Evolutionary conservation across 306 rosid species (phyloP).

Genomic region (Astragalus membranaceus): DNA sequence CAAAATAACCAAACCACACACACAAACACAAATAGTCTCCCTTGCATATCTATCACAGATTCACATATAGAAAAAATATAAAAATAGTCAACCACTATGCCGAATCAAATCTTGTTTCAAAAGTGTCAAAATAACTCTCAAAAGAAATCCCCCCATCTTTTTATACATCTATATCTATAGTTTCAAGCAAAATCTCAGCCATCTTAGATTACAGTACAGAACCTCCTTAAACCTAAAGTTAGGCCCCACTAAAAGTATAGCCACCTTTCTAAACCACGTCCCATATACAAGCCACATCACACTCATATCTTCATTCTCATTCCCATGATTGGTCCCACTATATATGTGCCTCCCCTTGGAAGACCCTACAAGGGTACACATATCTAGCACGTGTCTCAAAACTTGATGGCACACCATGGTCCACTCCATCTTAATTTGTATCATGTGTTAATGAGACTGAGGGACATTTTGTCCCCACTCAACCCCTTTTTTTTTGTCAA

Average conservation of each 20-base stretch:
- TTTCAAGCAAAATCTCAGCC: not conserved
- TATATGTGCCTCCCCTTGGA: slow-evolving; percentile 44
- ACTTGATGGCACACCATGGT: slow-evolving; percentile 46
- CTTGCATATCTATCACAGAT: not conserved
- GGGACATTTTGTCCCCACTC: slow-evolving; percentile 63
- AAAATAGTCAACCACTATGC: slow-evolving; percentile 43
- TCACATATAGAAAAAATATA: not conserved
- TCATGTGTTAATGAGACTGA: slow-evolving; percentile 8
- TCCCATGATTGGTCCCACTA: slow-evolving; percentile 68
- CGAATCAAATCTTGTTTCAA: slow-evolving; percentile 48
- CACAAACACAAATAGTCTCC: not conserved
- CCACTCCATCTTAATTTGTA: slow-evolving; percentile 41
- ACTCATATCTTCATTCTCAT: not conserved
- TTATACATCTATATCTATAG: not conserved
- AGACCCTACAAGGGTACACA: slow-evolving; percentile 46
- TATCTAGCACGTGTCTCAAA: slow-evolving; percentile 62
- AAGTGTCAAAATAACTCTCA: slow-evolving; percentile 37
- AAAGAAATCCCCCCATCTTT: not conserved
- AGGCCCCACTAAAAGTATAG: slow-evolving; percentile 30
- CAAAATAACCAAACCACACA: slow-evolving; percentile 13
- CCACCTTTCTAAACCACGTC: slow-evolving; percentile 24
- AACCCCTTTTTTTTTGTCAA: no score
- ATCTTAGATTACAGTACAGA: no score
- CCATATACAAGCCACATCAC: slow-evolving; percentile 13
- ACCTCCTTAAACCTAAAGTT: slow-evolving; percentile 4